A percentile compares a stretch with the other conserved stretches of the same genome.
Evolutionary conservation across 2,329 filamentous ascomycete genomes (phyloP).

Genomic region (Cladorrhinum sp.): DNA sequence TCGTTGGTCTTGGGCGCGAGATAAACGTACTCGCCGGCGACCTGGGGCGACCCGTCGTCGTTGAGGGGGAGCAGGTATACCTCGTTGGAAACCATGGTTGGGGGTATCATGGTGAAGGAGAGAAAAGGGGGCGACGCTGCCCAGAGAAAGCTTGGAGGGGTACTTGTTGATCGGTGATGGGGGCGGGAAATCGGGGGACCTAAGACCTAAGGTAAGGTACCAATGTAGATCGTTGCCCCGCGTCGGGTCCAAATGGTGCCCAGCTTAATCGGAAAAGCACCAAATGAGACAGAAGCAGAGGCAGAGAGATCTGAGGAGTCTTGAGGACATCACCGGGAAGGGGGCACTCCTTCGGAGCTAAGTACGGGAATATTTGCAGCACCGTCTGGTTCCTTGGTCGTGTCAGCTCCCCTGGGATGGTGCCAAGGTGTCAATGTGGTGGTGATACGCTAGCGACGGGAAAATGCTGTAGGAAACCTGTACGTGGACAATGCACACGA

Average conservation of each 20-base stretch:
- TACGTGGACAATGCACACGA: not conserved
- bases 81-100: slow-evolving; percentile 63
- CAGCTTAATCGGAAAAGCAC: slow-evolving; percentile 19
- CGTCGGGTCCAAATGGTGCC: slow-evolving; percentile 18
- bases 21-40: slow-evolving; percentile 88
- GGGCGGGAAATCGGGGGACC: not conserved
- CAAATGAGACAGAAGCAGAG: slow-evolving; percentile 22
- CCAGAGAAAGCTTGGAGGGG: not conserved
- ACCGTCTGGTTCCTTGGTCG: not conserved
- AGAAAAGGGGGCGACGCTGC: slow-evolving; percentile 12
- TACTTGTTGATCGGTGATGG: not conserved
- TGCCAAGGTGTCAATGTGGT: not conserved
- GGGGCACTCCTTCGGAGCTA: not conserved
- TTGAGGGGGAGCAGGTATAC: slow-evolving; percentile 88
- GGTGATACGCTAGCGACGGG: not conserved
- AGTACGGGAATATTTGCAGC: not conserved
- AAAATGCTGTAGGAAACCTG: not conserved
- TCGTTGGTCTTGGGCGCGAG: slow-evolving; percentile 70
- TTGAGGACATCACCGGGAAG: slow-evolving; percentile 17
- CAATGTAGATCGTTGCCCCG: slow-evolving; percentile 15
- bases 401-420: not conserved
- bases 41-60: slow-evolving; percentile 87
- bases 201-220: slow-evolving; percentile 15
- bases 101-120: slow-evolving; percentile 49
- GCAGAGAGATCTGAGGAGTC: slow-evolving; percentile 22